These are phyloP conservation scores for Neltuma alba DNA, from an alignment of 306 rosid species.

Conservation along the genomic window DNA sequence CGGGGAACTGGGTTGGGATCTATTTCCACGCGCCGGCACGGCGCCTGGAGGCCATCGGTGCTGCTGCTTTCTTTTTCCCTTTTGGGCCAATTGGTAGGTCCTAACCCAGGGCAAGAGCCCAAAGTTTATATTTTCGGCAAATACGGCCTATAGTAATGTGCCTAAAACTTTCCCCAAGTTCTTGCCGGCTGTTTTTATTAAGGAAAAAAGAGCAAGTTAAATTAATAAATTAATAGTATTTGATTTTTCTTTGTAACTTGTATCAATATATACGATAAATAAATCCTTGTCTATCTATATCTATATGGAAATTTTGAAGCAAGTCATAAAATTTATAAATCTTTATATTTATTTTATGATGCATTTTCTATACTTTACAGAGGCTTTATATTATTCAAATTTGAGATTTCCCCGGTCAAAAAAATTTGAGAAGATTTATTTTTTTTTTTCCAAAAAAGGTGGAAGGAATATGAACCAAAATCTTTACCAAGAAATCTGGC, in stretches of 20 bases:
- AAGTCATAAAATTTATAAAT: too few relatives aligned
- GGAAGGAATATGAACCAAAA: neutral
- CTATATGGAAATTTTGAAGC: too few relatives aligned
- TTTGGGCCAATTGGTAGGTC: neutral
- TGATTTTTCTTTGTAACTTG: too few relatives aligned
- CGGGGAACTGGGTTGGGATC: neutral
- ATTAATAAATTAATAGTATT: too few relatives aligned
- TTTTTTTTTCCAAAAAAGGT: neutral
- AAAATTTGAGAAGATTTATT: neutral
- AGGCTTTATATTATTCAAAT: neutral
- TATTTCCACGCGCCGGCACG: constrained; percentile 34
- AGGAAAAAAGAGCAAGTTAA: too few relatives aligned
- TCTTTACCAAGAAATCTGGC: too few relatives aligned
- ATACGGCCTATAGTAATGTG: neutral
- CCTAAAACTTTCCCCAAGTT: neutral
- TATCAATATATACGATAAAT: too few relatives aligned
- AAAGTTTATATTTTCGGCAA: neutral
- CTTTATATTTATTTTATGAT: too few relatives aligned
- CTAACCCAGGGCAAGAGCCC: neutral
- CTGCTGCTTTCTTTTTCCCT: neutral
- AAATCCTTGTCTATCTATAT: too few relatives aligned
- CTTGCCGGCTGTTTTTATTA: too few relatives aligned
- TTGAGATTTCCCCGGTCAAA: too few relatives aligned
- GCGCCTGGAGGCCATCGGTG: constrained; percentile 29
- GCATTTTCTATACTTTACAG: neutral